phyloP scores from a whole-genome alignment of 1,284 basidiomycete species.

The Neonothopanus nambi region DNA sequence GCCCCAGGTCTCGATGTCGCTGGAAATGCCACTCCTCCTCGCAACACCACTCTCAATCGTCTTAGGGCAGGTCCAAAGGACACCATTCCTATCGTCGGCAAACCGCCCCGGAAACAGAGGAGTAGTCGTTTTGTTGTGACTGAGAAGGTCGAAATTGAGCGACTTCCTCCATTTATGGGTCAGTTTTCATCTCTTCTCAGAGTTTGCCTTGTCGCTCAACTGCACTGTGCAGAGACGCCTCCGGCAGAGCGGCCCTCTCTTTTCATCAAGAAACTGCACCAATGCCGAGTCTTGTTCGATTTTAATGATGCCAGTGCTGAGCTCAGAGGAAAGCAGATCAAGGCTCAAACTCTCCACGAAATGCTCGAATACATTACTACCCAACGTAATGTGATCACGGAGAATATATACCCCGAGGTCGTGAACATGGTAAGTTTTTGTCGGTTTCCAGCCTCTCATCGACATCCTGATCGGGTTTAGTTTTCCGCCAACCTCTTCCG shows the following conservation, averaged over 20 bases:
- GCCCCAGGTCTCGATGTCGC: not conserved
- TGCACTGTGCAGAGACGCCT: conserved; percentile 72
- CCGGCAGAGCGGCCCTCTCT: conserved; percentile 87
- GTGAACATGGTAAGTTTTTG: conserved; percentile 84
- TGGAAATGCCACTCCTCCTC: conserved; percentile 52
- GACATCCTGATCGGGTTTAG: conserved; percentile 40
- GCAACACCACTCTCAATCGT: conserved; percentile 63
- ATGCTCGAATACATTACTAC: conserved; percentile 99
- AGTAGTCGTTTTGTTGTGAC: conserved; percentile 96
- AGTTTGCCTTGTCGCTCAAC: conserved; percentile 5
- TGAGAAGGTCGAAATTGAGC: conserved; percentile 95
- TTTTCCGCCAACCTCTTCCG: conserved; percentile 98
- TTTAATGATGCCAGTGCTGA: conserved; percentile 98
- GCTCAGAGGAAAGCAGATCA: conserved; percentile 97
- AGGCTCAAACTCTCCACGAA: conserved; percentile 96
- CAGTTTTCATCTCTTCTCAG: conserved; percentile 32
- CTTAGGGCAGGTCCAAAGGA: conserved; percentile 83
- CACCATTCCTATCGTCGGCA: conserved; percentile 92
- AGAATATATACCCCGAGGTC: conserved; percentile 98
- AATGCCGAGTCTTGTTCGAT: conserved; percentile 97
- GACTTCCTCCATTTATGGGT: conserved; percentile 93
- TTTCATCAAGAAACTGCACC: conserved; percentile 94
- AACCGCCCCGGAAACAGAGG: conserved; percentile 93
- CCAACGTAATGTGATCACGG: conserved; percentile 95
- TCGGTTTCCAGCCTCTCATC: conserved; percentile 14